Evolutionary conservation across 345 rosid genomes (phyloP).

Genomic region (Isatis tinctoria): DNA sequence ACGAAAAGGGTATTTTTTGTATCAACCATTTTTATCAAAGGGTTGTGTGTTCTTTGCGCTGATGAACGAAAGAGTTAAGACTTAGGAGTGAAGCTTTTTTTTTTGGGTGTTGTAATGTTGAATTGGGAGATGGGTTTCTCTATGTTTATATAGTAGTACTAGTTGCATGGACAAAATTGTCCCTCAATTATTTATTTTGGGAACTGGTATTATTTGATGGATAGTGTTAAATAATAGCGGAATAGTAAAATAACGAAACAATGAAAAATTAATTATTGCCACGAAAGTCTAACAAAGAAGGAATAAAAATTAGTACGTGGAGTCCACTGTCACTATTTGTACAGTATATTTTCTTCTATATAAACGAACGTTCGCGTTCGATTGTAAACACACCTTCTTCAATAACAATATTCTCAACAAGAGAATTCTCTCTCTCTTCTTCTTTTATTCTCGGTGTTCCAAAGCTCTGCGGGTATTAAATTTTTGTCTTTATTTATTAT

Average conservation of each 20-base stretch:
- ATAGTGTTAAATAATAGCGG: neutral
- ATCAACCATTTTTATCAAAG: conserved; percentile 11
- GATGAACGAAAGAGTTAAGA: neutral
- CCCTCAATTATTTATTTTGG: neutral
- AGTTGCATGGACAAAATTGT: neutral
- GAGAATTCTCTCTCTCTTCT: too few species aligned
- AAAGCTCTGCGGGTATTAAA: too few species aligned
- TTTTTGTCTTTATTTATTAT: too few species aligned
- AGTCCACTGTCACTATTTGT: too few species aligned
- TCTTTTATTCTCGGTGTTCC: too few species aligned
- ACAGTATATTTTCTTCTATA: too few species aligned
- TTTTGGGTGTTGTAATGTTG: neutral
- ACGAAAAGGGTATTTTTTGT: neutral
- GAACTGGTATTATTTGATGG: neutral
- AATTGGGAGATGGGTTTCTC: neutral
- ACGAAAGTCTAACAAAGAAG: too few species aligned
- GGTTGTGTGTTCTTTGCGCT: neutral
- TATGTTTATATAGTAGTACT: conserved; percentile 18
- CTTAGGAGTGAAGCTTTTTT: neutral
- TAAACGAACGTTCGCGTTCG: too few species aligned
- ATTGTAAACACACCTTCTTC: too few species aligned
- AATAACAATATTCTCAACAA: too few species aligned
- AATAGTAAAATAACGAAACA: neutral
- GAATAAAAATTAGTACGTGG: too few species aligned
- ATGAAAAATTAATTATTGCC: too few species aligned